phyloP scores from a whole-genome alignment of 176 grass and related monocot genomes.

The Lolium multiflorum region DNA sequence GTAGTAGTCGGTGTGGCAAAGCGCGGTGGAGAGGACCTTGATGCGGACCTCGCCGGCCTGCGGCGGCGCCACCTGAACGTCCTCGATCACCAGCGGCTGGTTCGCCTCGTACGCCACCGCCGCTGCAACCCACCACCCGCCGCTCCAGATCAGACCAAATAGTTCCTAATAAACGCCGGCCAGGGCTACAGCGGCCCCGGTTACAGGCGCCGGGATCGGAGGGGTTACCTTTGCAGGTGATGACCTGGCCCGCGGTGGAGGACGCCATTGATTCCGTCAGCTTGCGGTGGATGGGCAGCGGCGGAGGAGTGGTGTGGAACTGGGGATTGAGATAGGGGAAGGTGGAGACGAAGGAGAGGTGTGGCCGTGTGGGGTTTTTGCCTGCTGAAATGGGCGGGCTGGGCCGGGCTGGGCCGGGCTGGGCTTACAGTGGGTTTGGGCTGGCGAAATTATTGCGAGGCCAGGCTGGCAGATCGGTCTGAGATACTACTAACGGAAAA shows the following conservation, averaged over 20 bases:
- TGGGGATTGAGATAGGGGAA: slow-evolving; percentile 16
- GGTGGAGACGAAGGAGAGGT: background rate
- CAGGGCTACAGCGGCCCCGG: background rate
- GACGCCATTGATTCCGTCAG: slow-evolving; percentile 45
- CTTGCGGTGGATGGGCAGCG: background rate
- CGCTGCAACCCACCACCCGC: slow-evolving; percentile 44
- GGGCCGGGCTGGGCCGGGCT: slow-evolving; percentile 36
- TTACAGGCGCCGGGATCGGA: background rate
- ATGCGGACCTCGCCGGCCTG: slow-evolving; percentile 95
- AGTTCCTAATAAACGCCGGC: background rate
- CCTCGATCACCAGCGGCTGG: slow-evolving; percentile 86
- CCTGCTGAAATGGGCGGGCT: background rate
- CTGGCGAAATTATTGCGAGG: background rate
- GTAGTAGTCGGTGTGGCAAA: slow-evolving; percentile 98
- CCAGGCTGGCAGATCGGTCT: slow-evolving; percentile 34
- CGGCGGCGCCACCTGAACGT: slow-evolving; percentile 97
- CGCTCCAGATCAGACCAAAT: slow-evolving; percentile 45
- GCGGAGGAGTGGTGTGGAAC: background rate
- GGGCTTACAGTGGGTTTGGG: slow-evolving; percentile 16
- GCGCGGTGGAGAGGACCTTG: slow-evolving; percentile 88
- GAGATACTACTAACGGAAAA: background rate
- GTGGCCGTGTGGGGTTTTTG: background rate
- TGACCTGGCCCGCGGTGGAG: slow-evolving; percentile 82
- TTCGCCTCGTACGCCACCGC: slow-evolving; percentile 94
- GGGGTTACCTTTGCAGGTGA: slow-evolving; percentile 94